These are phyloP conservation scores for Leishmania tropica DNA, from an alignment of 208 protist genomes.

Conservation along the genomic window DNA sequence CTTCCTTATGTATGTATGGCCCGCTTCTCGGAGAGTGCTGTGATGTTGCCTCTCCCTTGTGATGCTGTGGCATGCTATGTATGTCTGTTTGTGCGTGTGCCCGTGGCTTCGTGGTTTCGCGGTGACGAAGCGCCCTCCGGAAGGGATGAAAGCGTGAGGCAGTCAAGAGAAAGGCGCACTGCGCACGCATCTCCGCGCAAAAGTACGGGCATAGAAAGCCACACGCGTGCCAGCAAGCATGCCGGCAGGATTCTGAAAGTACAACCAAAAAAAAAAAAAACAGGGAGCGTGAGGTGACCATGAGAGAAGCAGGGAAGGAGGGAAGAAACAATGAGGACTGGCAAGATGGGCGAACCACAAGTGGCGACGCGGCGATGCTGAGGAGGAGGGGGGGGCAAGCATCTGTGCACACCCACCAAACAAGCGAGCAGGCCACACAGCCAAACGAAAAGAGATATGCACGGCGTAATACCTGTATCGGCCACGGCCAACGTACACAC, in stretches of 20 bases:
- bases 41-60: neutral
- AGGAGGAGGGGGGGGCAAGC: neutral
- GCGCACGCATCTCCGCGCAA: neutral
- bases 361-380: neutral
- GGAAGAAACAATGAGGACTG: neutral
- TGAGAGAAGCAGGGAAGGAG: neutral
- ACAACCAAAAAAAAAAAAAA: neutral
- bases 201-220: accelerated
- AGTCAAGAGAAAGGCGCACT: neutral
- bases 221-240: neutral
- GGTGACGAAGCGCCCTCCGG: neutral
- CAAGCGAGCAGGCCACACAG: neutral
- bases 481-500: neutral
- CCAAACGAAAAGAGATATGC: neutral
- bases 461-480: neutral
- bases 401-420: neutral
- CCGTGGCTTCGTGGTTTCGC: neutral
- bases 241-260: too few species aligned
- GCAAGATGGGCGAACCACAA: neutral
- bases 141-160: neutral
- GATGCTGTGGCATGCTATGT: neutral
- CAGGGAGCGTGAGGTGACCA: neutral
- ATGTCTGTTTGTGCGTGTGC: neutral
- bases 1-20: neutral
- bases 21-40: neutral